These are phyloP conservation scores for Cyanophora paradoxa DNA, from an alignment of 78 protist genomes.

Conservation along the genomic window DNA sequence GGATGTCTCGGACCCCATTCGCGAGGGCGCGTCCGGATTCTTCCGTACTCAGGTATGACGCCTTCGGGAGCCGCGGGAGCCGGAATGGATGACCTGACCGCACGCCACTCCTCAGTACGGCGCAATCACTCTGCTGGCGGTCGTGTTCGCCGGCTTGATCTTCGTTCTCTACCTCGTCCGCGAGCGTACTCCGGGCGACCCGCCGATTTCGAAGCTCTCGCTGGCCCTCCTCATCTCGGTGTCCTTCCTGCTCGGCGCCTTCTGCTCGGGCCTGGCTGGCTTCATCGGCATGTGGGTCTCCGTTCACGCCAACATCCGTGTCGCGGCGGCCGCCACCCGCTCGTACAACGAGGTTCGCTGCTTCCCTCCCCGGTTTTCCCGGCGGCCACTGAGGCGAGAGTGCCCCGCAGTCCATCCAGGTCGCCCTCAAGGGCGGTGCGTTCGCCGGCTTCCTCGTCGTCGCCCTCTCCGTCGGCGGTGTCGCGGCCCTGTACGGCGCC, in stretches of 20 bases:
- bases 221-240: constrained; percentile 20
- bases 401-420: background rate
- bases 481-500: constrained; percentile 9
- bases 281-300: constrained; percentile 50
- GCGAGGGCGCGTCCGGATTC: constrained; percentile 32
- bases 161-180: too few species aligned
- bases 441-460: background rate
- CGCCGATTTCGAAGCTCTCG: too few species aligned
- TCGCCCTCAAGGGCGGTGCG: constrained; percentile 1
- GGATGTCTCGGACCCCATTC: constrained; percentile 34
- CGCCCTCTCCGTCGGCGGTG: background rate
- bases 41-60: too few species aligned
- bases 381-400: too few species aligned
- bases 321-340: constrained; percentile 28
- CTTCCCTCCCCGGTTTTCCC: too few species aligned
- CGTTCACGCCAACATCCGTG: constrained; percentile 48
- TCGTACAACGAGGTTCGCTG: background rate
- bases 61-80: too few species aligned
- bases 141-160: too few species aligned
- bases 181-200: too few species aligned
- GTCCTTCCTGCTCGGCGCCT: constrained; percentile 47
- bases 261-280: constrained; percentile 41
- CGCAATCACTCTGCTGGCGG: too few species aligned
- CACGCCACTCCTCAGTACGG: background rate
- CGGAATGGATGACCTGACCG: background rate